Base-by-base conservation (phyloP, 2,329 filamentous ascomycete genomes). In the Venturiaceae sp. region DNA sequence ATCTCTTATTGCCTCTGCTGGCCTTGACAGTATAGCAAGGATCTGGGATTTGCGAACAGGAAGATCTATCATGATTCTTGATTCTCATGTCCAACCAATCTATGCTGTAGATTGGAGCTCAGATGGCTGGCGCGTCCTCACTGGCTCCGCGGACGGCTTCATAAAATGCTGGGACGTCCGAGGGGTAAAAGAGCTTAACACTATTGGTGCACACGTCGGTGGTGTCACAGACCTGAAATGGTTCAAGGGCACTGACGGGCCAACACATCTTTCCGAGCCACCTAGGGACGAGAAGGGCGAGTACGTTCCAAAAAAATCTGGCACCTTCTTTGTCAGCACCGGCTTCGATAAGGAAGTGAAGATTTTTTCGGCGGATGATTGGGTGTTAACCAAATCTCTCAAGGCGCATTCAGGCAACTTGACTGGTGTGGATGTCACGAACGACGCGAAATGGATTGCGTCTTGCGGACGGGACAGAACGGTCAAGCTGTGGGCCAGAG, bases 101-200 rank as follows among this genome's bases (percentile, higher is more conserved):
- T 92, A 95, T 67, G 91, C 86, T 0, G 77, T 97, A 5, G 92
- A 96, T 71, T 99, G 95, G 94, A 85, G 88, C 60, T 81, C 86
- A 0, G 94, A 99, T 68, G 91, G 92, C 5, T 86, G 96, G 70
- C 84, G 94, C n/a, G 83, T 97, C 8, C 77, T 97, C n/a, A 91
- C 91, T 0, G 92, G 91, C 1, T 95, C 91, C 14, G 90, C 86
- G 2, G 94, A 99, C 68, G 92, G 92, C 19, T 97, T 94, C 83
- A 85, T 96, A 67, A 97, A 96, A 72, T 96, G 92, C 74, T 99
- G 94, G 94, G 94, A 99, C 69, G 80, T 99, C 56, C 85, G 94
- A 50, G 92, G 94, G 66, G 92, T 97, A 53, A 83, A 88, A 65
- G 85, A 86, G 62, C 86, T 83, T 0, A 92, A 90, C 13, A 89